These are phyloP conservation scores for Pythium vanterpoolii DNA, from an alignment of 352 stramenopile species.

Conservation along the genomic window DNA sequence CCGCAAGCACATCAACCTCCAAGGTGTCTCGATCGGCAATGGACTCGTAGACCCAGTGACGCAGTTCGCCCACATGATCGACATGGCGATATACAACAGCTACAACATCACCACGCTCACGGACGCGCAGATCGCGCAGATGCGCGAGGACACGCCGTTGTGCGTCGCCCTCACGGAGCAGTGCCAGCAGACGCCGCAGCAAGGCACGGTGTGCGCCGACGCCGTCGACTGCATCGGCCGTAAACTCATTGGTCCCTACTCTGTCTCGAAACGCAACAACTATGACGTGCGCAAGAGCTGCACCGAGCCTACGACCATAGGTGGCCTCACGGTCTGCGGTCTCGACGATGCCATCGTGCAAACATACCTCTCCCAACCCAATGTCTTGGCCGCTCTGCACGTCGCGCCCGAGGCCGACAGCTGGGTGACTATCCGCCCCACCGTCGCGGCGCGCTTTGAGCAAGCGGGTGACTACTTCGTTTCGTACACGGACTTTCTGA, in stretches of 20 bases:
- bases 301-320: too few relatives aligned
- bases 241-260: too few relatives aligned
- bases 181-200: neutral
- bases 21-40: conserved; percentile 70
- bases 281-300: too few relatives aligned
- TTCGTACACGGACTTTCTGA: conserved; percentile 40
- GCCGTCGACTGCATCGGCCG: too few relatives aligned
- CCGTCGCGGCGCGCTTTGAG: conserved; percentile 28
- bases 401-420: too few relatives aligned
- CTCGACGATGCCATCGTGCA: too few relatives aligned
- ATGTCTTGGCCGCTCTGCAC: too few relatives aligned
- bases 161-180: neutral
- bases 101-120: conserved; percentile 48
- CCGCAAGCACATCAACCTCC: conserved; percentile 45
- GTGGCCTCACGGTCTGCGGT: too few relatives aligned
- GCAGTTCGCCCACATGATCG: conserved; percentile 30
- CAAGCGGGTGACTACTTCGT: conserved; percentile 29
- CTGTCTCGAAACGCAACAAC: too few relatives aligned
- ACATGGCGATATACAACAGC: conserved; percentile 57
- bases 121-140: conserved; percentile 23
- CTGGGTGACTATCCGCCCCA: too few relatives aligned
- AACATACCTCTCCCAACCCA: too few relatives aligned
- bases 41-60: conserved; percentile 45
- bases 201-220: too few relatives aligned
- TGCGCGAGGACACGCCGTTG: conserved; percentile 12